These are phyloP conservation scores for Medakamo hakoo DNA, from an alignment of 139 green algal species.

Conservation along the genomic window DNA sequence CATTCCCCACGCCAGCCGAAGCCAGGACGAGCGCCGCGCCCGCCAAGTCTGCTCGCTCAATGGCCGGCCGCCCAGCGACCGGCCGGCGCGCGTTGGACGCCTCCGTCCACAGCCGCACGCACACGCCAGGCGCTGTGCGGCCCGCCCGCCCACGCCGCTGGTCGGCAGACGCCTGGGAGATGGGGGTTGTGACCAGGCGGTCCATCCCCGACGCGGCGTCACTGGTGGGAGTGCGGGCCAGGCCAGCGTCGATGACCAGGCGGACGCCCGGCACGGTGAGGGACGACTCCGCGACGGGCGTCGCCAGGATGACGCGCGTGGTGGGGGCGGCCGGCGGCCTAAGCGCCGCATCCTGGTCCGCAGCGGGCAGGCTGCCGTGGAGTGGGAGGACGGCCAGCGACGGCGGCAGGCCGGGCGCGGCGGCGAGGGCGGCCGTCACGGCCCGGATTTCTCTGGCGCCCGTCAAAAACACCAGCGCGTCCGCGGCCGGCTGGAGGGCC, in stretches of 20 bases:
- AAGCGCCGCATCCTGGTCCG: slow-evolving; percentile 34
- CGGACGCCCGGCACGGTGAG: slow-evolving; percentile 47
- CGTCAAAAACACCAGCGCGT: slow-evolving; percentile 38
- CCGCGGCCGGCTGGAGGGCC: slow-evolving; percentile 1
- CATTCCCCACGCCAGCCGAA: slow-evolving; percentile 9
- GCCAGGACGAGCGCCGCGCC: slow-evolving; percentile 33
- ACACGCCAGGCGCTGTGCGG: slow-evolving; percentile 28
- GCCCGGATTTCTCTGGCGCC: slow-evolving; percentile 11
- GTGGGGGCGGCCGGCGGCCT: slow-evolving; percentile 2
- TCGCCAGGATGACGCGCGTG: slow-evolving; percentile 40
- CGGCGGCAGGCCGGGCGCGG: neutral
- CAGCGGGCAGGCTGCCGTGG: slow-evolving; percentile 32
- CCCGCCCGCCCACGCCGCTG: slow-evolving; percentile 36
- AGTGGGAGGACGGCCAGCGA: slow-evolving; percentile 22
- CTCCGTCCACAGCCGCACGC: slow-evolving; percentile 30
- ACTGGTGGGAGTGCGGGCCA: slow-evolving; percentile 19
- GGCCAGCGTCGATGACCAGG: slow-evolving; percentile 46
- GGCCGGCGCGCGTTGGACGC: slow-evolving; percentile 6
- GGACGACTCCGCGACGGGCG: slow-evolving; percentile 33
- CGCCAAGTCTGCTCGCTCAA: slow-evolving; percentile 30
- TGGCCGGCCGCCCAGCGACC: slow-evolving; percentile 21
- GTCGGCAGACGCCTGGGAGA: slow-evolving; percentile 29
- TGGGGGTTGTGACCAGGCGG: slow-evolving; percentile 15
- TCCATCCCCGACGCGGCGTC: slow-evolving; percentile 25
- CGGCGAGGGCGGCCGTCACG: neutral